phyloP scores from a whole-genome alignment of 306 rosid species.

The Morella rubra region DNA sequence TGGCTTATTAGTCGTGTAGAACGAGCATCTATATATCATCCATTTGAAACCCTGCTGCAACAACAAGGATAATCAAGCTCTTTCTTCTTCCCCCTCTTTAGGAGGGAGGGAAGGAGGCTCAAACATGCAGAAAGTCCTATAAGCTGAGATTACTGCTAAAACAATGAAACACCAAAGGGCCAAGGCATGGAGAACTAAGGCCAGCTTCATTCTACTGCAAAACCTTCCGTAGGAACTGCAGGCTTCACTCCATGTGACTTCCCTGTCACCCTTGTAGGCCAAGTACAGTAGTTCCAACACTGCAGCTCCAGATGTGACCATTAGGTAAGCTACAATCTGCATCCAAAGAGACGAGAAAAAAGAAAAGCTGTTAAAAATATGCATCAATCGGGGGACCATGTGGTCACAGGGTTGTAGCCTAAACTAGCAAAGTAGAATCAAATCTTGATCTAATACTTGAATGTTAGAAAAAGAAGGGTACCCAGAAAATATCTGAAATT shows the following conservation, averaged over 20 bases:
- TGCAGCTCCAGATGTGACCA: slow-evolving; percentile 65
- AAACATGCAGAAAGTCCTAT: slow-evolving; percentile 57
- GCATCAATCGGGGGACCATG: too few species aligned
- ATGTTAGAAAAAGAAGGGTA: too few species aligned
- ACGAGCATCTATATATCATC: not conserved
- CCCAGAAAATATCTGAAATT: too few species aligned
- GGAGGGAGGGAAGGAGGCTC: slow-evolving; percentile 53
- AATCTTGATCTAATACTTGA: too few species aligned
- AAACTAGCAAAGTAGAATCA: too few species aligned
- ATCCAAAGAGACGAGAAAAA: not conserved
- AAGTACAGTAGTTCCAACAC: slow-evolving; percentile 63
- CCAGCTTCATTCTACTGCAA: slow-evolving; percentile 71
- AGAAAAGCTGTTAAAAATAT: not conserved
- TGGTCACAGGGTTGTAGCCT: too few species aligned
- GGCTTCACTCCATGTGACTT: slow-evolving; percentile 90
- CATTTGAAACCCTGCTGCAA: not conserved
- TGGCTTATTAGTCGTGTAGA: too few species aligned
- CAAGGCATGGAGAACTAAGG: slow-evolving; percentile 53
- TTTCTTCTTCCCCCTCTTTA: slow-evolving; percentile 38
- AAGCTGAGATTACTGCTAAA: slow-evolving; percentile 77
- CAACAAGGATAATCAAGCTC: slow-evolving; percentile 10
- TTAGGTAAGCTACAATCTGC: slow-evolving; percentile 71
- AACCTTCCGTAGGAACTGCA: slow-evolving; percentile 68
- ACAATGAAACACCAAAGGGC: slow-evolving; percentile 59
- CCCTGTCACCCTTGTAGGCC: slow-evolving; percentile 62